Conservation (phyloP, 192 early-diverging fungal genomes). For the Mortierella alpina region DNA sequence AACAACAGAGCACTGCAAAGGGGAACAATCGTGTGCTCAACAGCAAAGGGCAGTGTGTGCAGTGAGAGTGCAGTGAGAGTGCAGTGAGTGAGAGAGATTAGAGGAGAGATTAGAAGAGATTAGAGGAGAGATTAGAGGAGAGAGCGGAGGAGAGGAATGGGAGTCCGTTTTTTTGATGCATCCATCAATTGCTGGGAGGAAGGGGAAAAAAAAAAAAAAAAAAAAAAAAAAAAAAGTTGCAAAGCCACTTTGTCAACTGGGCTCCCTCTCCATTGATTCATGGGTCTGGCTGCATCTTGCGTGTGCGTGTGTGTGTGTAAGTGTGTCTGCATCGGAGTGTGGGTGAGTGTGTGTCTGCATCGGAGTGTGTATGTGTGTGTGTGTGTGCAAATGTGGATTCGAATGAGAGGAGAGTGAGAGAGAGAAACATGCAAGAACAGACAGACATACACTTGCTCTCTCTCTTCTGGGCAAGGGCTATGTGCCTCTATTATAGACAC, state of each 20-base stretch:
- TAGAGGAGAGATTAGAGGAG: neutral
- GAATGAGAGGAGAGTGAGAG: no score
- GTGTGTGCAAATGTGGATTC: no score
- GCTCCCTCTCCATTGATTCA: neutral
- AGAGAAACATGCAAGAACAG: no score
- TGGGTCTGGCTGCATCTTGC: no score
- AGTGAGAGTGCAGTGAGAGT: neutral
- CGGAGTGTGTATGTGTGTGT: no score
- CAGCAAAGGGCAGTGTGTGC: neutral
- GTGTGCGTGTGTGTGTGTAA: no score
- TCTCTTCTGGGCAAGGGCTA: neutral
- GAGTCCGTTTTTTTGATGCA: constrained; percentile 22
- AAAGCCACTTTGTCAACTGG: neutral
- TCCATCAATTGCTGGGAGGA: neutral
- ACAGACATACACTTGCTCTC: no score
- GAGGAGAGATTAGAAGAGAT: neutral
- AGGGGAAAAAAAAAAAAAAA: constrained; percentile 11
- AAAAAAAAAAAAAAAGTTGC: constrained; percentile 23
- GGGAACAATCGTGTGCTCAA: no score
- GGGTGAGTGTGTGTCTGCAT: no score
- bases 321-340: no score
- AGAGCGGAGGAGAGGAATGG: neutral
- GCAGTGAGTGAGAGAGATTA: neutral
- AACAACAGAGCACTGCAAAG: no score
- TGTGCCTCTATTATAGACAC: no score